phyloP scores from a whole-genome alignment of 176 grass and related monocot species.

The Miscanthus lutarioriparius region DNA sequence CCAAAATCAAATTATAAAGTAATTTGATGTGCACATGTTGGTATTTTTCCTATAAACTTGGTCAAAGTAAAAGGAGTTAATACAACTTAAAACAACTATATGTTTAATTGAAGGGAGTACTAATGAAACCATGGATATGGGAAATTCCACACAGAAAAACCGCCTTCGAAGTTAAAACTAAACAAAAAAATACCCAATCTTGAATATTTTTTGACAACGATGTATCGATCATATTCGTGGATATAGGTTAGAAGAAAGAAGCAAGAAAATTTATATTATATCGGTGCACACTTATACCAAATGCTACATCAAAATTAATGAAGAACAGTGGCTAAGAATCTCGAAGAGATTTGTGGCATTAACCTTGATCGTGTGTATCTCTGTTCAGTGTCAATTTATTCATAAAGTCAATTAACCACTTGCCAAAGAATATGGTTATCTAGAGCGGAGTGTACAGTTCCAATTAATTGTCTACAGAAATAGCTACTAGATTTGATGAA shows the following conservation, averaged over 20 bases:
- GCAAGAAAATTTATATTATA: neutral
- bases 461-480: neutral
- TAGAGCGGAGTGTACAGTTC: neutral
- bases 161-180: neutral
- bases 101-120: neutral
- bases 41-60: neutral
- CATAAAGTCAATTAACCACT: neutral
- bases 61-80: neutral
- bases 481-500: neutral
- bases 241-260: neutral
- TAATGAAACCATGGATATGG: neutral
- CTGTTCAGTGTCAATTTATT: neutral
- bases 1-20: neutral
- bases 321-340: neutral
- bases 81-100: neutral
- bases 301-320: neutral
- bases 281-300: neutral
- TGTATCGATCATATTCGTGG: neutral
- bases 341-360: neutral
- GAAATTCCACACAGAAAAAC: neutral
- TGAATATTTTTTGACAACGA: neutral
- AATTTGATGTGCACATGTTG: neutral
- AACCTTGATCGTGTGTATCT: neutral
- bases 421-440: neutral
- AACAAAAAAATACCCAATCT: neutral